Base-by-base conservation (phyloP, 2,329 filamentous ascomycete genomes). In the Exophiala alcalophila region DNA sequence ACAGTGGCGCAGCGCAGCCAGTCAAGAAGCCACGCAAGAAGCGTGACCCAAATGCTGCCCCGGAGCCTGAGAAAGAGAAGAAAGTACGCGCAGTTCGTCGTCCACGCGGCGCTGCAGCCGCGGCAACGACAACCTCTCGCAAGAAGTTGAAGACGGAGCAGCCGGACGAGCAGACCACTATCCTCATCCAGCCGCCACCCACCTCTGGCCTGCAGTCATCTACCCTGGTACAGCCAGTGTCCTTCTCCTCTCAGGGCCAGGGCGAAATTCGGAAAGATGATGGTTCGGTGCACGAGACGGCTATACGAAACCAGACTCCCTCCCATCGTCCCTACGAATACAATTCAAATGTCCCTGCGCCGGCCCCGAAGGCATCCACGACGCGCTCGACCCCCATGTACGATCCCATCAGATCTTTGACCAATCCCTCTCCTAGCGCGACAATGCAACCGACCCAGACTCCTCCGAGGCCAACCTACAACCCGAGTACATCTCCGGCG, bases 401-500 rank as follows among this genome's bases (percentile, higher is more conserved):
- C 66, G 90, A 96, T 63, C 90, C 90, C 1, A 89, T 95, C 52
- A 80, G 90, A 32, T 86, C 78, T 4, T 77, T 84, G 60, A 74
- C 54, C 67, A 72, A 60, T 62, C 71, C 44, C 70, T 45, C 57
- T 20, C 44, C 83, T 61, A 76, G 80, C 33, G 80, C 83, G 84
- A 81, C 59, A 79, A 81, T 26, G 89, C 86, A 6, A 14, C 61
- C 68, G n/a, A 66, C 69, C 41, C 66, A 66, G n/a, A 68, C 70
- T 5, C 71, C 69, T 10, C 63, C 61, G 66, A 76, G 64, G 60
- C 72, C 51, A 68, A 55, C 58, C 14, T 67, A 84, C 64, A 80
- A 84, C 40, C 84, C 86, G n/a, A 91, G 86, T 61, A 85, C 85
- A 26, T 96, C 91, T 4, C 90, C 91, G 1, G 91, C 91, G 2